Evolutionary conservation across 306 rosid species (phyloP), one percentile per base, ranked within the genome.

Genomic region (Citrullus colocynthis): DNA sequence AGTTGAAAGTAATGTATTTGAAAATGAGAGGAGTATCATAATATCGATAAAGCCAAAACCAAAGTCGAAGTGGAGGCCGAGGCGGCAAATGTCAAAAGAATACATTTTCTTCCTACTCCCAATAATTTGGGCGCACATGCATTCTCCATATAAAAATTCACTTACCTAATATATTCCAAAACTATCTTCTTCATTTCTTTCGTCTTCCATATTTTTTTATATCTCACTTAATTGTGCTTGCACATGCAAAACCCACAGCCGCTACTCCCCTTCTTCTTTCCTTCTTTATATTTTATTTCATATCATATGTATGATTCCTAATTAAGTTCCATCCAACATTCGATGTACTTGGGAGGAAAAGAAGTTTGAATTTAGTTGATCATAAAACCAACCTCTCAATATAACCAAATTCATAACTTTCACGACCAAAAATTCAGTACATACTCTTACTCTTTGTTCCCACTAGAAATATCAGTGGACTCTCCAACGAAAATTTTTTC

Each of bases 111-210:
- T 69, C 73, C 75, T 12, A 41, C 45, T 63, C 21, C 70, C 18
- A 69, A 69, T 69, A 9, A 69, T 69, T 44, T 69, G 56, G 75
- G 41, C 5, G 75, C 75, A 69, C 75, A 69, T 69, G 75, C 56
- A 10, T 21, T 30, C 49, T 34, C 28, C 15, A 69, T 5, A 42
- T 44, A 69, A 69, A 52, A 16, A 52, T 3, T 69, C 18, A 41
- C 16, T 13, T 21, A 20, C 75, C 56, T 42, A 20, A 69, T 44
- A 69, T 69, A 45, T 69, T 69, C 56, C 75, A 69, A 69, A 20
- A 42, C 54, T 4, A 7, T 69, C 16, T 41, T 41, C 17, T 42
- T 5, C 20, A 1, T 44, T 2, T 63, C 0, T 28, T 13, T 2
- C 15, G 6, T 12, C 37, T 12, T 7, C n/a, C n/a, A 28, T 9